phyloP scores from a whole-genome alignment of 495 filamentous ascomycete genomes.

The Sordaria brevicollis region DNA sequence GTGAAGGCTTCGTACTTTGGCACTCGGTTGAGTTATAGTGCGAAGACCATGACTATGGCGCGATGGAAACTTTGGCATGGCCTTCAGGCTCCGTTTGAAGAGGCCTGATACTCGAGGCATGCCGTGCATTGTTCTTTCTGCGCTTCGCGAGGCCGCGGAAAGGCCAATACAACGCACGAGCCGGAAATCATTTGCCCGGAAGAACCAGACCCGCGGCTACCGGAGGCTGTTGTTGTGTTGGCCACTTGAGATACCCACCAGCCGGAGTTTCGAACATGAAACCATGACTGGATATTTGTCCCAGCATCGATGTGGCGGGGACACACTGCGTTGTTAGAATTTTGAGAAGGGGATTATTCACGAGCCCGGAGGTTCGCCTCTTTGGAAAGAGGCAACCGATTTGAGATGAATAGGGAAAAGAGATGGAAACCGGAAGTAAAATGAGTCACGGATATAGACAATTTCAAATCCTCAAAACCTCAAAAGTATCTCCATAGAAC shows the following conservation, averaged over 20 bases:
- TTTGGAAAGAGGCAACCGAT: background rate
- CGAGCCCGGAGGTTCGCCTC: background rate
- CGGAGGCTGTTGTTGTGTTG: background rate
- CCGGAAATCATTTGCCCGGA: background rate
- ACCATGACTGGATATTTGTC: background rate
- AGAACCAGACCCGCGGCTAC: background rate
- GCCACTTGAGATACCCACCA: background rate
- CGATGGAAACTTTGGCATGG: background rate
- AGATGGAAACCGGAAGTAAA: background rate
- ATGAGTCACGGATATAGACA: background rate
- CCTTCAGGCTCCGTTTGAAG: background rate
- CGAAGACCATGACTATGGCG: background rate
- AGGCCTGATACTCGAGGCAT: background rate
- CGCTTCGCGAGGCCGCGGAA: background rate
- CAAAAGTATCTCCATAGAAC: background rate
- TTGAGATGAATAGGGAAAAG: background rate
- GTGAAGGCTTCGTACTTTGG: background rate
- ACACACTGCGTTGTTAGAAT: background rate
- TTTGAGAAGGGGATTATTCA: background rate
- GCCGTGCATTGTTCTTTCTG: background rate
- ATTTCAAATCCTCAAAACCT: background rate
- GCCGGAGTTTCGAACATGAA: background rate
- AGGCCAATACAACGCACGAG: background rate
- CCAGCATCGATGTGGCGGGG: background rate
- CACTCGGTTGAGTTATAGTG: background rate